Evolutionary conservation across 1,284 basidiomycete genomes (phyloP), one percentile per base, ranked within the genome.

Genomic region (Melanopsichium pennsylvanicum): DNA sequence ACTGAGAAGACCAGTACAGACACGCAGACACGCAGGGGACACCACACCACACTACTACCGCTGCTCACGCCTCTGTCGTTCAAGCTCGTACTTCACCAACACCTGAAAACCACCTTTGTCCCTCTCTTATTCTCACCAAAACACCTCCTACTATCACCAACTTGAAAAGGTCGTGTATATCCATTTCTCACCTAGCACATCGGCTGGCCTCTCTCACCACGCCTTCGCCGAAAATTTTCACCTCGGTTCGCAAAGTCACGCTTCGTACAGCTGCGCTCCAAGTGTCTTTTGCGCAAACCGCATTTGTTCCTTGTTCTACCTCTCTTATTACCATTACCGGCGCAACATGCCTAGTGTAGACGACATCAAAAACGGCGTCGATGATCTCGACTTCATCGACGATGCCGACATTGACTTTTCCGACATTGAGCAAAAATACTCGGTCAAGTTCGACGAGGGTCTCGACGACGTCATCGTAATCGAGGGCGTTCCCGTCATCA

Each of bases 391-490:
- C 36, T 51, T 74, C 25, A 45, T 63, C 45, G 59, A 72, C 46
- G 70, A 75, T 54, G 88, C 90, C 52, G 89, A 88, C 55, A 91
- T 96, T 72, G 91, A 97, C 82, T 97, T 90, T 82, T 87, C 89
- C 50, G 94, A 97, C 81, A 96, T 98, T 73, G 94, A 97, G 81
- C 87, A 86, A 83, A 91, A 92, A 92, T 95, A 78, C 56, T 70
- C 75, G 25, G 71, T 80, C 62, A 70, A 79, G 42, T 78, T 81
- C 41, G 78, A 75, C 50, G 79, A 81, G 46, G 78, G 80, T 19
- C 79, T 83, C 37, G 83, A 83, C 61, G 79, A 81, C 57, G 80
- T 82, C 37, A 77, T 83, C 29, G 76, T 83, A 41, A 76, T 83
- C 74, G 82, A 83, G 44, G 82, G 82, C 43, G 80, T 82, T 19